A percentile compares a stretch with the other conserved stretches of the same genome.
phyloP scores from a whole-genome alignment of 208 protist genomes.

The Crithidia brevicula region DNA sequence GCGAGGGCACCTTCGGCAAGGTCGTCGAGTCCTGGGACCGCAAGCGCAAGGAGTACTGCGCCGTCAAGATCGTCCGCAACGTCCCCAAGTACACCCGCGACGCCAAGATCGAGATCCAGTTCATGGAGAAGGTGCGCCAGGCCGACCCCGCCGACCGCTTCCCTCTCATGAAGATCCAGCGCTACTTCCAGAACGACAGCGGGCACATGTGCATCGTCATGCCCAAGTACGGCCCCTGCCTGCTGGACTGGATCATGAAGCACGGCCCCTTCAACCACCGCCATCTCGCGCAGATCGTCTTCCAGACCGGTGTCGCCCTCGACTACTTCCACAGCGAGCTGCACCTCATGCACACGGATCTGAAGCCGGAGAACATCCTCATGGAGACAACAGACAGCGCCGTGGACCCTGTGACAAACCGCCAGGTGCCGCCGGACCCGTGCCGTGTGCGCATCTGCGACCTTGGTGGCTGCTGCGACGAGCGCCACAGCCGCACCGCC shows the following conservation, averaged over 20 bases:
- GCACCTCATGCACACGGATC: constrained; percentile 81
- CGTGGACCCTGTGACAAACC: constrained; percentile 77
- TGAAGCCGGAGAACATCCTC: constrained; percentile 87
- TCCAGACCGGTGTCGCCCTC: constrained; percentile 70
- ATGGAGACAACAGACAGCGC: constrained; percentile 67
- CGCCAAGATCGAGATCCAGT: constrained; percentile 89
- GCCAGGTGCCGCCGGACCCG: constrained; percentile 44
- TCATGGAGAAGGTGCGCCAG: constrained; percentile 80
- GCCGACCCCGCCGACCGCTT: constrained; percentile 74
- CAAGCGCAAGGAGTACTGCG: constrained; percentile 86
- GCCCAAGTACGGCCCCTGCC: constrained; percentile 68
- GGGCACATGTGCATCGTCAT: constrained; percentile 88
- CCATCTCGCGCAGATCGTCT: constrained; percentile 79
- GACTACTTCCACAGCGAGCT: constrained; percentile 82
- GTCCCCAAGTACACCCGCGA: constrained; percentile 87
- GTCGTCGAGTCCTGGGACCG: constrained; percentile 91
- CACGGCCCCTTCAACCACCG: constrained; percentile 73
- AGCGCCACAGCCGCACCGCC: constrained; percentile 43
- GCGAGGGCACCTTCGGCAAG: constrained; percentile 91
- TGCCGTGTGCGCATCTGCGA: constrained; percentile 70
- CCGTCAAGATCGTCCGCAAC: constrained; percentile 89
- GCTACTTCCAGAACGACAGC: constrained; percentile 83
- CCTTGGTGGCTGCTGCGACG: constrained; percentile 48
- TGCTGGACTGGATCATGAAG: constrained; percentile 87
- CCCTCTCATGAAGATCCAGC: constrained; percentile 79